Evolutionary conservation across 371 early-diverging fungal genomes (phyloP).

Genomic region (Saksenaea vasiformis): DNA sequence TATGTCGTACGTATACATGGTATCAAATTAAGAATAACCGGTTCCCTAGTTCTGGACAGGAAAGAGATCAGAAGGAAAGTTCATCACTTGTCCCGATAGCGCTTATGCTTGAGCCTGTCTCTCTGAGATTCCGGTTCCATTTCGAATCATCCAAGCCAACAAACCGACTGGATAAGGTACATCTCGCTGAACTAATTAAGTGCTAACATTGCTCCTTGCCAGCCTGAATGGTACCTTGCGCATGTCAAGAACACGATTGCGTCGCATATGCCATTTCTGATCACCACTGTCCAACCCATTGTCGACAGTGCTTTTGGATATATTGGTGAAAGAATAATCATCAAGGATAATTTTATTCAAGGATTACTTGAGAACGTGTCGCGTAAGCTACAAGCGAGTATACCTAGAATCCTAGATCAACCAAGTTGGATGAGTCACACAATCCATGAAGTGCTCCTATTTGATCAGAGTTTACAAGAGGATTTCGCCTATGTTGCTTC

Average conservation of each 20-base stretch:
- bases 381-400: constrained; percentile 62
- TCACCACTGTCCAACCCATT: constrained; percentile 44
- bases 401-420: constrained; percentile 56
- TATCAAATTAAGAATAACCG: background rate
- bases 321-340: constrained; percentile 14
- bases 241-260: constrained; percentile 66
- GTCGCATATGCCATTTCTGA: constrained; percentile 35
- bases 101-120: constrained; percentile 64
- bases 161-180: constrained; percentile 78
- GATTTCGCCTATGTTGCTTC: constrained; percentile 60
- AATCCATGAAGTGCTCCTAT: constrained; percentile 70
- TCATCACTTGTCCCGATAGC: constrained; percentile 44
- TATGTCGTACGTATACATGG: constrained; percentile 35
- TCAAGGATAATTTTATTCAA: constrained; percentile 72
- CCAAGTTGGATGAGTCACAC: constrained; percentile 73
- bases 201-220: background rate
- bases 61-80: background rate
- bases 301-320: constrained; percentile 5
- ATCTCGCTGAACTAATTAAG: background rate
- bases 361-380: constrained; percentile 61
- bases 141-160: constrained; percentile 79
- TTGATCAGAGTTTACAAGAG: constrained; percentile 73
- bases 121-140: constrained; percentile 76
- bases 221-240: constrained; percentile 87
- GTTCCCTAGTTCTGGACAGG: background rate